Evolutionary conservation across 192 early-diverging fungal genomes (phyloP).

Genomic region (Backusella macrospora): DNA sequence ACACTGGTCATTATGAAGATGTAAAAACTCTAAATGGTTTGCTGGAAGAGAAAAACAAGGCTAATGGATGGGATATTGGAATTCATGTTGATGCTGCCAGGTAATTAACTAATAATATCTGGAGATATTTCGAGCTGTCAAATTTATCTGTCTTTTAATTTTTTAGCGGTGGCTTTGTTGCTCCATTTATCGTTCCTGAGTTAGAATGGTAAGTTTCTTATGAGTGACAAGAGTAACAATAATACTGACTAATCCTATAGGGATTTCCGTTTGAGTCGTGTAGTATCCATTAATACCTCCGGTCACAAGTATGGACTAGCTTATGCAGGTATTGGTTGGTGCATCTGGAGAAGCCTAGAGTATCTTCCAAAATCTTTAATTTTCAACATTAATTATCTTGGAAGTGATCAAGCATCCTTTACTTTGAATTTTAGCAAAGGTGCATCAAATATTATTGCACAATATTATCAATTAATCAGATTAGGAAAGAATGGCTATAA

Average conservation of each 20-base stretch:
- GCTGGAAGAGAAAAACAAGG: conserved; percentile 60
- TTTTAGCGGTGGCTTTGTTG: conserved; percentile 77
- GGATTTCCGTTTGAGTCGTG: conserved; percentile 65
- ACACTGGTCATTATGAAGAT: conserved; percentile 86
- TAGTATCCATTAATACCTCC: conserved; percentile 79
- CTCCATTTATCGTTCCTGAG: conserved; percentile 78
- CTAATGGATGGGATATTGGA: conserved; percentile 69
- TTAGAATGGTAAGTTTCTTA: conserved; percentile 62
- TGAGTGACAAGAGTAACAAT: neutral
- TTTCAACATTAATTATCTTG: conserved; percentile 78
- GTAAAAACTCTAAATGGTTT: conserved; percentile 63
- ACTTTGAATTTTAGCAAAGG: conserved; percentile 80
- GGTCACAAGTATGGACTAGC: conserved; percentile 89
- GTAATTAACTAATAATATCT: neutral
- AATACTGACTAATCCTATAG: neutral
- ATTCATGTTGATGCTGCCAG: conserved; percentile 87
- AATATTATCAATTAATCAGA: conserved; percentile 83
- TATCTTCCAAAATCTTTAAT: conserved; percentile 75
- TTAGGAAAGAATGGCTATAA: conserved; percentile 68
- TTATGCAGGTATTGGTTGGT: conserved; percentile 85
- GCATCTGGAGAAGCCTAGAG: conserved; percentile 68
- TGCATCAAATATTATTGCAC: conserved; percentile 72
- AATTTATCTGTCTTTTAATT: neutral
- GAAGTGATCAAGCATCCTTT: conserved; percentile 54
- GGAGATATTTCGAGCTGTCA: neutral